phyloP scores from a whole-genome alignment of 1,284 basidiomycete genomes.

The Sanguinoderma infundibulare region DNA sequence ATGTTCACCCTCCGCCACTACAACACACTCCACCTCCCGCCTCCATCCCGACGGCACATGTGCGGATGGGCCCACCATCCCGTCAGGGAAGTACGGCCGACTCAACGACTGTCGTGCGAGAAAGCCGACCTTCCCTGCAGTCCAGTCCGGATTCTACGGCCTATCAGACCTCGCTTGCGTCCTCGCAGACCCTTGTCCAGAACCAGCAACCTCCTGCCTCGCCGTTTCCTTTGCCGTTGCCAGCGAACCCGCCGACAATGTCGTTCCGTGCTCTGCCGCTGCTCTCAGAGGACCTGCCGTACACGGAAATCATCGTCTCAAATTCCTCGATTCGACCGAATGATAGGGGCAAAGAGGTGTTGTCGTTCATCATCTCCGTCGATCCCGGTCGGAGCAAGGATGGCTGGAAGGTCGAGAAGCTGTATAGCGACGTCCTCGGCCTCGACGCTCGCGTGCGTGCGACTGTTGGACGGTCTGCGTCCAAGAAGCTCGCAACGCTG shows the following conservation, averaged over 20 bases:
- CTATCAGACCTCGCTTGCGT: conserved; percentile 16
- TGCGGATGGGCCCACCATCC: conserved; percentile 13
- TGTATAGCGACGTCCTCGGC: conserved; percentile 88
- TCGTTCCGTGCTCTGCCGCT: conserved; percentile 74
- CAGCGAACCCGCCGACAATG: conserved; percentile 28
- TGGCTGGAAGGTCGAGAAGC: conserved; percentile 91
- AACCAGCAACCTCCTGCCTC: conserved; percentile 25
- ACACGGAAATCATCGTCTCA: conserved; percentile 64
- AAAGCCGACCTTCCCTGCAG: conserved; percentile 18
- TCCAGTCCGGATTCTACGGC: conserved; percentile 19
- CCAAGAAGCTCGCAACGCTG: conserved; percentile 79
- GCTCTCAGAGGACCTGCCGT: conserved; percentile 67
- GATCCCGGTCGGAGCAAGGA: conserved; percentile 70
- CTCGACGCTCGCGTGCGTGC: conserved; percentile 76
- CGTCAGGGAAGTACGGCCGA: conserved; percentile 22
- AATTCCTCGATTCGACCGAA: conserved; percentile 83
- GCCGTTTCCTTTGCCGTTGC: conserved; percentile 34
- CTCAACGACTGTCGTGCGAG: background rate
- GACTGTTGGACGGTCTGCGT: conserved; percentile 70
- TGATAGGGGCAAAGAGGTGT: conserved; percentile 85
- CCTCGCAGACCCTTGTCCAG: conserved; percentile 18
- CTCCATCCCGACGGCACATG: conserved; percentile 1
- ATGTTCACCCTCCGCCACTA: background rate
- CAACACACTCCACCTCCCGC: background rate
- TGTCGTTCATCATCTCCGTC: conserved; percentile 80